phyloP scores from a whole-genome alignment of 2,329 filamentous ascomycete species.

The Talaromyces sp. region DNA sequence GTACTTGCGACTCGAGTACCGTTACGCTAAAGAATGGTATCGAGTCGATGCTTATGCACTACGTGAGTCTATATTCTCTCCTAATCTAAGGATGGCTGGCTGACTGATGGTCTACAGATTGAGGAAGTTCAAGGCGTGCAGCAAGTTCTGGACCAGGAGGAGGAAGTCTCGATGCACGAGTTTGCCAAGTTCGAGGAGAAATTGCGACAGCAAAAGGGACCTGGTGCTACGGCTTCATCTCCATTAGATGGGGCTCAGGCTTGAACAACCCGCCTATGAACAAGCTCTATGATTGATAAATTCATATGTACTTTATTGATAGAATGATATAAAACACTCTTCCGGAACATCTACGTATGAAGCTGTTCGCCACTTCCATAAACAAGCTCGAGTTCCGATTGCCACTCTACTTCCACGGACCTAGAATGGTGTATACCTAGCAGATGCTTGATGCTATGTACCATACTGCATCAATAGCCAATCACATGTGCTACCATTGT shows the following conservation, averaged over 20 bases:
- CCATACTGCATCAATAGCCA: background rate
- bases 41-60: conserved; percentile 97
- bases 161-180: conserved; percentile 80
- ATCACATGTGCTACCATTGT: background rate
- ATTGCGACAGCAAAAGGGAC: conserved; percentile 58
- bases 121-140: conserved; percentile 92
- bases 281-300: background rate
- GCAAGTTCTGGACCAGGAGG: conserved; percentile 87
- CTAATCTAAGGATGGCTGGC: background rate
- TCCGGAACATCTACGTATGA: background rate
- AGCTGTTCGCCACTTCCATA: background rate
- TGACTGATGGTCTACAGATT: conserved; percentile 59
- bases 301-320: background rate
- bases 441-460: background rate
- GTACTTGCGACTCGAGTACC: conserved; percentile 95
- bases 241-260: conserved; percentile 53
- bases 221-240: conserved; percentile 50
- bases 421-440: background rate
- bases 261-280: background rate
- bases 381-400: background rate
- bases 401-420: background rate
- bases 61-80: conserved; percentile 57
- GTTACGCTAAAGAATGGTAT: conserved; percentile 97
- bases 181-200: conserved; percentile 96
- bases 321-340: background rate